phyloP scores from a whole-genome alignment of 495 filamentous ascomycete genomes.

The Sporormia fimetaria region DNA sequence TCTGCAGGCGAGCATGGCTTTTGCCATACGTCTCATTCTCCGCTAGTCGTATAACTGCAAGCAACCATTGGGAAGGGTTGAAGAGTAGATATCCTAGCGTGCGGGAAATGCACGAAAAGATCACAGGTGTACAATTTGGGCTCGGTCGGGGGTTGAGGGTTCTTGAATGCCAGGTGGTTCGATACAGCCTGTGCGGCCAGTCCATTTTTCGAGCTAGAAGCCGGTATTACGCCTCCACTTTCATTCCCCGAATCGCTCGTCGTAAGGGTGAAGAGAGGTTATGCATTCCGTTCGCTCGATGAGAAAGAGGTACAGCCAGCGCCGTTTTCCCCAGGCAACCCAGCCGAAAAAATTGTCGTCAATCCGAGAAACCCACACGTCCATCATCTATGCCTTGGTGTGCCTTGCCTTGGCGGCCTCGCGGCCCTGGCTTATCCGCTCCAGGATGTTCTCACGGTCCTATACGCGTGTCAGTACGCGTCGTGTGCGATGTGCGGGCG shows the following conservation, averaged over 20 bases:
- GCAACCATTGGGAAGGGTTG: conserved; percentile 50
- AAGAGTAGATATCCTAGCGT: conserved; percentile 65
- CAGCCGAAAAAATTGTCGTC: conserved; percentile 30
- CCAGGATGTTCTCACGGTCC: conserved; percentile 90
- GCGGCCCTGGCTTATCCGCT: conserved; percentile 67
- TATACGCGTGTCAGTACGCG: conserved; percentile 48
- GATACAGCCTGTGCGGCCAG: too few relatives aligned
- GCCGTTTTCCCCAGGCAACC: conserved; percentile 19
- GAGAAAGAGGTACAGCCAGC: conserved; percentile 20
- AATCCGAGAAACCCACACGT: conserved; percentile 35
- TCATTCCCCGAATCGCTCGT: conserved; percentile 7
- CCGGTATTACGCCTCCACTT: conserved; percentile 16
- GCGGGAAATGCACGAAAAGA: too few relatives aligned
- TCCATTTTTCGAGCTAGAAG: conserved; percentile 19
- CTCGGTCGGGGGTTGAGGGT: too few relatives aligned
- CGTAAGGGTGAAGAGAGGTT: conserved; percentile 16
- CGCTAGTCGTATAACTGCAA: conserved; percentile 69
- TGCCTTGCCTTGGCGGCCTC: conserved; percentile 36
- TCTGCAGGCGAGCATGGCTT: conserved; percentile 56
- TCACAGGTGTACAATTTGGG: too few relatives aligned
- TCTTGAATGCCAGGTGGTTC: too few relatives aligned
- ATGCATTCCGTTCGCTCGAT: conserved; percentile 26
- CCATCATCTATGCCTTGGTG: conserved; percentile 40
- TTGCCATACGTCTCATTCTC: conserved; percentile 40
- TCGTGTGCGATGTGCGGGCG: too few relatives aligned